phyloP scores from a whole-genome alignment of 257 asterid species.

The Solanum lignicaule region DNA sequence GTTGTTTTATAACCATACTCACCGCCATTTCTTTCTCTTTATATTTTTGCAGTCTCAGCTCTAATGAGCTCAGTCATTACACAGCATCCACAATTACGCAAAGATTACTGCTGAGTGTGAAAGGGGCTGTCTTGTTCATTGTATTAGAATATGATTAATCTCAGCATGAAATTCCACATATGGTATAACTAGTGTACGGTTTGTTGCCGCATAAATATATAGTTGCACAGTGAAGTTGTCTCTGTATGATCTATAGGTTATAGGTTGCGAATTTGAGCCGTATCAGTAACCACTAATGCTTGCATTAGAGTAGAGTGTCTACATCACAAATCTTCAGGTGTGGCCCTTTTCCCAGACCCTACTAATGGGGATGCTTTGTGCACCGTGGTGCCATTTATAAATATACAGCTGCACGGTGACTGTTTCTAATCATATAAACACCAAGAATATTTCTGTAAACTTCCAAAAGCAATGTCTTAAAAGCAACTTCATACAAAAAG shows the following conservation, averaged over 20 bases:
- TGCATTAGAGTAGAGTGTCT: neutral
- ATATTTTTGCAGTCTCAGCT: neutral
- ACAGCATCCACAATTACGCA: neutral
- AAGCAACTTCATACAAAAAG: neutral
- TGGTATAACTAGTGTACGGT: neutral
- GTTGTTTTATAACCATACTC: neutral
- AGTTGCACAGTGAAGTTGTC: neutral
- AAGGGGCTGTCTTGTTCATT: neutral
- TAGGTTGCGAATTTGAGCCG: rapidly evolving
- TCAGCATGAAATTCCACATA: neutral
- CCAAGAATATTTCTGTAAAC: neutral
- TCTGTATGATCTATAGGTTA: no score
- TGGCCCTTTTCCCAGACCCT: neutral
- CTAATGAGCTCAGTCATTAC: slow-evolving; percentile 4
- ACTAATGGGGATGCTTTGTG: neutral
- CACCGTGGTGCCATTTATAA: rapidly evolving
- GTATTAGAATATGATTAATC: neutral
- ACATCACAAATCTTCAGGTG: neutral
- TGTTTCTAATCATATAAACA: neutral
- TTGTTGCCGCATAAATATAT: neutral
- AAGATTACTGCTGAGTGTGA: neutral
- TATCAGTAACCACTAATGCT: neutral
- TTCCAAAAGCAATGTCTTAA: neutral
- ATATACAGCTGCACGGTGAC: neutral
- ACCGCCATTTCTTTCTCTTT: neutral